Evolutionary conservation across 83 land plant species (phyloP).

Genomic region (Thuja plicata): DNA sequence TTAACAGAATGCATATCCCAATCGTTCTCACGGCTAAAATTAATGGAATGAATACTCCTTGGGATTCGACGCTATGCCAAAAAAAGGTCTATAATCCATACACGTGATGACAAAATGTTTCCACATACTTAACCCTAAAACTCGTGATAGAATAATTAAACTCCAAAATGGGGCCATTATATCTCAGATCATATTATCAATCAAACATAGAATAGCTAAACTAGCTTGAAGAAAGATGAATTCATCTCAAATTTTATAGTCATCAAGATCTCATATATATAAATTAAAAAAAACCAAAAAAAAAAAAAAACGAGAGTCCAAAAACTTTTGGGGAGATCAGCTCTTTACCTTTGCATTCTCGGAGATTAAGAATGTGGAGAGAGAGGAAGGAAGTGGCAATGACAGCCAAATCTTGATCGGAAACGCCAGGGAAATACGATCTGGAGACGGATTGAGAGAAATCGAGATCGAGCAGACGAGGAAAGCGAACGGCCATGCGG

Average conservation of each 20-base stretch:
- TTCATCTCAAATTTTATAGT: not conserved
- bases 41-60: too few species aligned
- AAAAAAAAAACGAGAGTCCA: not conserved
- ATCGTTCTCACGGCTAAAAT: too few species aligned
- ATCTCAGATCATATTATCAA: not conserved
- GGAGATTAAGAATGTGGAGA: conserved; percentile 51
- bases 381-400: conserved; percentile 49
- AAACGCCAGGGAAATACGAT: conserved; percentile 89
- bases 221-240: not conserved
- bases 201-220: not conserved
- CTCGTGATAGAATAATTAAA: not conserved
- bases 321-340: not conserved
- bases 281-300: too few species aligned
- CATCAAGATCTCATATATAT: not conserved
- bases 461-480: conserved; percentile 60
- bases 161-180: not conserved
- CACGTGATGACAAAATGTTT: too few species aligned
- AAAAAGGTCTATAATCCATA: too few species aligned
- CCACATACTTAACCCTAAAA: not conserved
- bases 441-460: conserved; percentile 69
- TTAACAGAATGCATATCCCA: too few species aligned
- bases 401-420: conserved; percentile 64
- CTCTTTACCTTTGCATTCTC: conserved; percentile 74
- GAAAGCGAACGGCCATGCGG: conserved; percentile 71
- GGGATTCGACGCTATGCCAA: too few species aligned